Percentiles rank a stretch among this genome's conserved stretches.
Evolutionary conservation across 2,329 filamentous ascomycete species (phyloP).

Genomic region (Aurifilum marmelostoma): DNA sequence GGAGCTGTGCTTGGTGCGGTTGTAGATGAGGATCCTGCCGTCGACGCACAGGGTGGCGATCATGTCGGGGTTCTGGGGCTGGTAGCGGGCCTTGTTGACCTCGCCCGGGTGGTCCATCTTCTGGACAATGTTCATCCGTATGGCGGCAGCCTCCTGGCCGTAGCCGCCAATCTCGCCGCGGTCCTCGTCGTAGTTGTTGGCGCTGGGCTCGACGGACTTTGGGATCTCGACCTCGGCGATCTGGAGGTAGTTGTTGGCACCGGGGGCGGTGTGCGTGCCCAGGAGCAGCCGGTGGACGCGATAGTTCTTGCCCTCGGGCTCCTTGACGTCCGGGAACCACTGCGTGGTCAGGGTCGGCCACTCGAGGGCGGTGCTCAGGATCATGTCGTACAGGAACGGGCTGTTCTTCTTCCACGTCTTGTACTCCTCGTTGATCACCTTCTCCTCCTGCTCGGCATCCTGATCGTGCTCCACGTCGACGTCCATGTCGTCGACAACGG

Average conservation of each 20-base stretch:
- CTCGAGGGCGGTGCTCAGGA: constrained; percentile 88
- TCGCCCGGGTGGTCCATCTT: constrained; percentile 96
- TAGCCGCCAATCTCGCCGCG: constrained; percentile 93
- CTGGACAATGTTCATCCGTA: constrained; percentile 91
- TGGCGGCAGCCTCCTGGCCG: constrained; percentile 72
- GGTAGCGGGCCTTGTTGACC: constrained; percentile 97
- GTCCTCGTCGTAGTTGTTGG: constrained; percentile 87
- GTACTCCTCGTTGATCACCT: constrained; percentile 98
- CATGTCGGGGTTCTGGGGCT: constrained; percentile 95
- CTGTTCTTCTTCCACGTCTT: constrained; percentile 99
- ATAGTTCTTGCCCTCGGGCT: constrained; percentile 83
- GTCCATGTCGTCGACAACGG: constrained; percentile 54
- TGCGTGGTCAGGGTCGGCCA: constrained; percentile 98
- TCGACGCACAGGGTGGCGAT: constrained; percentile 92
- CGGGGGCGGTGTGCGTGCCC: constrained; percentile 90
- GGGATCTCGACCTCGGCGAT: constrained; percentile 94
- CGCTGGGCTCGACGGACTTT: constrained; percentile 72
- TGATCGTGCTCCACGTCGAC: constrained; percentile 65
- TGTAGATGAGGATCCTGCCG: constrained; percentile 88
- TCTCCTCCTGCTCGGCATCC: constrained; percentile 70
- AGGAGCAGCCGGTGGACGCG: constrained; percentile 87
- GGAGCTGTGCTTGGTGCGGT: constrained; percentile 89
- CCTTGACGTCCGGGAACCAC: constrained; percentile 95
- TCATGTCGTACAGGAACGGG: constrained; percentile 97
- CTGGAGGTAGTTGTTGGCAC: constrained; percentile 87